These are phyloP conservation scores for Soucietia sequanensis DNA, from an alignment of 805 yeast species.

Conservation along the genomic window DNA sequence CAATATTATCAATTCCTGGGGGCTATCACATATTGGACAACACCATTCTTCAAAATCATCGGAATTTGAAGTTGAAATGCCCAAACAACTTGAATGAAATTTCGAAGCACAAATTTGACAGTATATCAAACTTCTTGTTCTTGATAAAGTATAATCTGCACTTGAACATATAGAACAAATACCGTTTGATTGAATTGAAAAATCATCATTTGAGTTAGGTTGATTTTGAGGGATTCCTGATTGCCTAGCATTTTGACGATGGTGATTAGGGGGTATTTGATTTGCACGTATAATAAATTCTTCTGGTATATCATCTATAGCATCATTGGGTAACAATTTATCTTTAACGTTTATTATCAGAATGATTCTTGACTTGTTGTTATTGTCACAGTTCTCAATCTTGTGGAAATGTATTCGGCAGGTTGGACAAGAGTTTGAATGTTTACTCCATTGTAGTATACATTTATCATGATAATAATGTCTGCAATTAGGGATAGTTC, in stretches of 20 bases:
- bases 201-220: too few relatives aligned
- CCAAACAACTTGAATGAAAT: slow-evolving; percentile 44
- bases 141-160: slow-evolving; percentile 25
- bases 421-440: slow-evolving; percentile 61
- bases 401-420: slow-evolving; percentile 49
- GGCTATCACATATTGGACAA: slow-evolving; percentile 52
- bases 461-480: slow-evolving; percentile 61
- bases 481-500: slow-evolving; percentile 36
- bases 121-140: slow-evolving; percentile 14
- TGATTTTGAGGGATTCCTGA: background rate
- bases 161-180: slow-evolving; percentile 36
- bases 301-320: slow-evolving; percentile 35
- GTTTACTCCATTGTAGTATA: slow-evolving; percentile 54
- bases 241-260: too few relatives aligned
- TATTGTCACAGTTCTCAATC: too few relatives aligned
- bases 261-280: background rate
- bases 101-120: slow-evolving; percentile 37
- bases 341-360: slow-evolving; percentile 27
- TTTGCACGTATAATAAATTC: slow-evolving; percentile 29
- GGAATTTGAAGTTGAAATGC: slow-evolving; percentile 14
- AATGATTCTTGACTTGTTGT: too few relatives aligned
- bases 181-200: slow-evolving; percentile 12
- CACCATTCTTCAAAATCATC: slow-evolving; percentile 30
- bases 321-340: slow-evolving; percentile 30
- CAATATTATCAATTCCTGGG: slow-evolving; percentile 26